Percentiles rank a stretch among this genome's conserved stretches.
phyloP scores from a whole-genome alignment of 2,329 filamentous ascomycete species.

The Colletotrichum sp. region DNA sequence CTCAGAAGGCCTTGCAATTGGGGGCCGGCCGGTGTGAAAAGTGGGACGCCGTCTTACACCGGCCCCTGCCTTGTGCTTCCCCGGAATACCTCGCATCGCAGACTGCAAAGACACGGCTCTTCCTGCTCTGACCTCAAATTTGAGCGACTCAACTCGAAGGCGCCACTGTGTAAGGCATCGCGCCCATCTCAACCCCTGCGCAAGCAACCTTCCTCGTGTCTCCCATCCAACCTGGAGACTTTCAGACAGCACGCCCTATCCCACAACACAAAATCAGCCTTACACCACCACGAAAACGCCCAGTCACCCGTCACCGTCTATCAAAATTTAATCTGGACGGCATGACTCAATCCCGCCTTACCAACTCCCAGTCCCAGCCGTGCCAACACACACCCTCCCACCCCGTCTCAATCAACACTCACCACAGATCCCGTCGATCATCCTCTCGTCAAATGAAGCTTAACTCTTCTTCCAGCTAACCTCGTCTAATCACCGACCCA shows the following conservation, averaged over 20 bases:
- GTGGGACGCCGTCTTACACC: neutral
- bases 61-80: neutral
- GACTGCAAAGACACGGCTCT: neutral
- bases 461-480: neutral
- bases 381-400: neutral
- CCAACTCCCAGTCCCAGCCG: neutral
- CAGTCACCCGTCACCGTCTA: neutral
- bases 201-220: neutral
- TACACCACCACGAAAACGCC: neutral
- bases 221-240: neutral
- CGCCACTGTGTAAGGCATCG: neutral
- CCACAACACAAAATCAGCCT: neutral
- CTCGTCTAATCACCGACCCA: neutral
- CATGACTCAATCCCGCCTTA: neutral
- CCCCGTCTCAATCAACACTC: neutral
- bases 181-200: neutral
- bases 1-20: neutral
- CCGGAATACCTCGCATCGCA: neutral
- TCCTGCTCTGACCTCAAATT: neutral
- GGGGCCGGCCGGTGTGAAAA: neutral
- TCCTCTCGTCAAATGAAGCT: neutral
- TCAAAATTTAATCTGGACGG: neutral
- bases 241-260: neutral
- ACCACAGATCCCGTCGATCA: neutral
- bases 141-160: neutral